phyloP scores from a whole-genome alignment of 305 asterid genomes.

The Fraxinus ornus region DNA sequence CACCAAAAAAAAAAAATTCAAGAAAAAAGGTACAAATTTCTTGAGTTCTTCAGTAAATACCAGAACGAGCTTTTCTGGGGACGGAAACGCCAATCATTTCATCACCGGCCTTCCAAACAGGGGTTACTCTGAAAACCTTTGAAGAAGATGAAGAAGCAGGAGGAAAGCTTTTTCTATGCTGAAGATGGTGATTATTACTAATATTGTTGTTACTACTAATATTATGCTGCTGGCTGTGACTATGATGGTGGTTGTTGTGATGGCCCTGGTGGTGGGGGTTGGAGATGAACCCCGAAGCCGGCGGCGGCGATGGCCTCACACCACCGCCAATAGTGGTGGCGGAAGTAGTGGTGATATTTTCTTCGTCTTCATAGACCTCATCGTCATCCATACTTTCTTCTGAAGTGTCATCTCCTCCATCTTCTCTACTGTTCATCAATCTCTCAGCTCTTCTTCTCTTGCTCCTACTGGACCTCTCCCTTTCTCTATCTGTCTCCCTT shows the following conservation, averaged over 20 bases:
- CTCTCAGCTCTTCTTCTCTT: conserved; percentile 72
- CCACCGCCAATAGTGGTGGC: conserved; percentile 33
- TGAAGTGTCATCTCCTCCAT: conserved; percentile 71
- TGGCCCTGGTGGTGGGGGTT: conserved; percentile 31
- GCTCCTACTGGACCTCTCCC: conserved; percentile 68
- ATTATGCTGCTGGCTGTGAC: conserved; percentile 35
- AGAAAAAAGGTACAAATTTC: background rate
- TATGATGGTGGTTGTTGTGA: conserved; percentile 31
- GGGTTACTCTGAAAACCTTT: conserved; percentile 55
- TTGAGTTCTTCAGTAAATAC: conserved; percentile 29
- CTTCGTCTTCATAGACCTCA: conserved; percentile 72
- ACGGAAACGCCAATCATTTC: conserved; percentile 93
- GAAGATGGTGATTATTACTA: conserved; percentile 47
- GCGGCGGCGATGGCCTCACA: conserved; percentile 46
- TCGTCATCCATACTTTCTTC: conserved; percentile 92
- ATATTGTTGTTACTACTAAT: conserved; percentile 25
- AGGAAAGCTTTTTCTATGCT: conserved; percentile 69
- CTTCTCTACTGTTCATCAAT: conserved; percentile 47
- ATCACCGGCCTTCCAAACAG: conserved; percentile 90
- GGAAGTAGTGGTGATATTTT: conserved; percentile 24
- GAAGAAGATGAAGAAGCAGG: conserved; percentile 37
- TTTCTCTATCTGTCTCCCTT: conserved; percentile 59
- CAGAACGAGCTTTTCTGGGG: conserved; percentile 97
- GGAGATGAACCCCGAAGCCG: conserved; percentile 42
- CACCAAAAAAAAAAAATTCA: background rate